Evolutionary conservation across 1,284 basidiomycete species (phyloP).

Genomic region (Trichosporon inkin): DNA sequence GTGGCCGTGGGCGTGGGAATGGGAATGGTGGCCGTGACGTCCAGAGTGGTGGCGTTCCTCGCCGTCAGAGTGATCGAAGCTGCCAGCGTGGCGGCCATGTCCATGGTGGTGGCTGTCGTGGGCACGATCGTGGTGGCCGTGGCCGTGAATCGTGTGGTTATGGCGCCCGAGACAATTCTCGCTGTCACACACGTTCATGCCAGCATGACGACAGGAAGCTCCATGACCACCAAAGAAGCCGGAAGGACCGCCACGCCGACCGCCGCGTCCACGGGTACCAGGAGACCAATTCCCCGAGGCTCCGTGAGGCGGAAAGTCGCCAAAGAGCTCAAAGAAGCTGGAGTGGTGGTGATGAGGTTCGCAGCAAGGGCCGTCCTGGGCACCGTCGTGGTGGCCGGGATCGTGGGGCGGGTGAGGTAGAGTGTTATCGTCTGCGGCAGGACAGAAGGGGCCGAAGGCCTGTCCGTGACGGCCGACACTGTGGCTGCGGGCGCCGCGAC

Average conservation of each 20-base stretch:
- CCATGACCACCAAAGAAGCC: neutral
- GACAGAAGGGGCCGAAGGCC: neutral
- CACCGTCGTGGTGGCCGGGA: neutral
- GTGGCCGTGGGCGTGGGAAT: neutral
- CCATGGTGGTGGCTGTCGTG: neutral
- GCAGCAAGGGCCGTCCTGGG: neutral
- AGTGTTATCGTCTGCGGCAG: neutral
- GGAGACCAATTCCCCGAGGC: too few species aligned
- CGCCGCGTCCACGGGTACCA: too few species aligned
- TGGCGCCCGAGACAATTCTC: too few species aligned
- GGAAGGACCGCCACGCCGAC: too few species aligned
- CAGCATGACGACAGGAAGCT: too few species aligned
- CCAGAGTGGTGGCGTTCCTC: neutral
- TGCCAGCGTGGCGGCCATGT: neutral
- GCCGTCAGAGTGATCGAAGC: neutral
- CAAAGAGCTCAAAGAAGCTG: too few species aligned
- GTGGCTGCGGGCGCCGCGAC: neutral
- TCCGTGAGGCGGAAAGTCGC: too few species aligned
- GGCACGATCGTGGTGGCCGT: neutral
- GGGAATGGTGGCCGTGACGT: neutral
- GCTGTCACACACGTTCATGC: too few species aligned
- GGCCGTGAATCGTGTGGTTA: too few species aligned
- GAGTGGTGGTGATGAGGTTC: too few species aligned
- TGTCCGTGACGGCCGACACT: neutral
- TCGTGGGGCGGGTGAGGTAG: neutral